These are phyloP conservation scores for Amanita molliuscula DNA, from an alignment of 768 basidiomycete species.

Conservation along the genomic window DNA sequence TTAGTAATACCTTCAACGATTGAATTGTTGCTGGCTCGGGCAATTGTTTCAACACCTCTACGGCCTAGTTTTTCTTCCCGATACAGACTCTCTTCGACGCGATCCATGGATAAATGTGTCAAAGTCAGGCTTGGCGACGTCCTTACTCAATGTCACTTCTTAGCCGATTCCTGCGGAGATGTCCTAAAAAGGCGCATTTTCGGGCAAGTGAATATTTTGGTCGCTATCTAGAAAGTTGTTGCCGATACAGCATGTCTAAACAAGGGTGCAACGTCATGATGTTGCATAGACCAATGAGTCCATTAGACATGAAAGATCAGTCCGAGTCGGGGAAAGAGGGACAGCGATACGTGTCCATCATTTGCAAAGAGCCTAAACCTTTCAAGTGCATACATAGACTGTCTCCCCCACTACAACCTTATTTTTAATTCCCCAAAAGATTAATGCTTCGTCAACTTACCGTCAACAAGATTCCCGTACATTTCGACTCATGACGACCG, in stretches of 20 bases:
- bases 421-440: too few relatives aligned
- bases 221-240: not conserved
- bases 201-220: too few relatives aligned
- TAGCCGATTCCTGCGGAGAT: not conserved
- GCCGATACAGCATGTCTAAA: not conserved
- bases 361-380: not conserved
- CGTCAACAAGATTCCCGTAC: not conserved
- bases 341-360: not conserved
- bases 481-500: not conserved
- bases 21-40: not conserved
- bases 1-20: not conserved
- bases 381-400: not conserved
- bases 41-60: not conserved
- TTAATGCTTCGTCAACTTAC: not conserved
- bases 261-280: slow-evolving; percentile 3
- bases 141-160: too few relatives aligned
- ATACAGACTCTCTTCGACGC: not conserved
- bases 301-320: not conserved
- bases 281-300: not conserved
- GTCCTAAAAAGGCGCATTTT: not conserved
- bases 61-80: not conserved
- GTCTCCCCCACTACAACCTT: not conserved
- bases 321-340: not conserved
- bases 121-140: not conserved
- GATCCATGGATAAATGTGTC: not conserved